Conservation (phyloP, 1,139 yeast genomes). For the Schizosaccharomyces versatilis region DNA sequence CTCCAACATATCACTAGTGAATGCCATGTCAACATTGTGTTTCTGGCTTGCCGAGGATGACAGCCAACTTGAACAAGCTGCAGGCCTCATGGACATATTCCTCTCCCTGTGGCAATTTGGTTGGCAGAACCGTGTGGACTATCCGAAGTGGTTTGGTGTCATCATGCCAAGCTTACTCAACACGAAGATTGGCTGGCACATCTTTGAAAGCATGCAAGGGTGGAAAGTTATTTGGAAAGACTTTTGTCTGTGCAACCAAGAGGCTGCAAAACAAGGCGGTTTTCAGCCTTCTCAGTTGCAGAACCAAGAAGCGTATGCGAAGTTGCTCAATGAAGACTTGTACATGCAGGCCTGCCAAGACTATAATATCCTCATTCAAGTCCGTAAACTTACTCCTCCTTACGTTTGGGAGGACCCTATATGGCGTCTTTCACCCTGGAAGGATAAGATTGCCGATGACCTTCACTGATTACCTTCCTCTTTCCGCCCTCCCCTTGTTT, state of each 20-base stretch:
- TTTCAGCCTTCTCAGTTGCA: neutral
- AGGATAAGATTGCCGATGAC: neutral
- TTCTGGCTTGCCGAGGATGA: conserved; percentile 8
- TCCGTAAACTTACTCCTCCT: neutral
- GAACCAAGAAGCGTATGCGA: neutral
- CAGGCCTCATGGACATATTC: conserved; percentile 5
- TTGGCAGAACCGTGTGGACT: neutral
- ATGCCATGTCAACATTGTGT: conserved; percentile 5
- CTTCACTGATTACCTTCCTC: neutral
- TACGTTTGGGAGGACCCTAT: neutral
- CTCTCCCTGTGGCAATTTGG: neutral
- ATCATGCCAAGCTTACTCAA: neutral
- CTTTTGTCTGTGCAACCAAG: neutral
- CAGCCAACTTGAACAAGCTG: conserved; percentile 4
- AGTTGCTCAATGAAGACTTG: neutral
- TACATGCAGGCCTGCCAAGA: neutral
- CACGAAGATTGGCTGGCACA: neutral
- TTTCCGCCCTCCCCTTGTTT: too few species aligned
- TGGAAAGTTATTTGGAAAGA: neutral
- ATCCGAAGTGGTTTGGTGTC: neutral
- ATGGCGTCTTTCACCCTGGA: neutral
- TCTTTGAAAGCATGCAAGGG: neutral
- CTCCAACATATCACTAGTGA: conserved; percentile 1
- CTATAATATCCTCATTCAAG: neutral
- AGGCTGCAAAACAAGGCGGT: neutral